These are phyloP conservation scores for Penicillium dipodomyicola DNA, from an alignment of 495 filamentous ascomycete species.

Conservation along the genomic window DNA sequence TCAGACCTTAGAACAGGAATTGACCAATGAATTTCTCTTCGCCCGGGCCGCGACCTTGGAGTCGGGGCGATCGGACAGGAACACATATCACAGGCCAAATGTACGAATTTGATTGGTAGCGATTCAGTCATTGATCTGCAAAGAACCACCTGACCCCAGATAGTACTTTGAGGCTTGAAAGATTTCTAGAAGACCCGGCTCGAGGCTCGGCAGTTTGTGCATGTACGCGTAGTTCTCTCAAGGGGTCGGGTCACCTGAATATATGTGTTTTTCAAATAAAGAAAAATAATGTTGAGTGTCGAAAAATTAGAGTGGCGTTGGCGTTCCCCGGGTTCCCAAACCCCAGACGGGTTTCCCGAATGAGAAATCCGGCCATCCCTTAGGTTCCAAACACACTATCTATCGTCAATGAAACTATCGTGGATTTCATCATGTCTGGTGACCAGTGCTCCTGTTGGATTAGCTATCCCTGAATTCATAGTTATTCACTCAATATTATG, in stretches of 20 bases:
- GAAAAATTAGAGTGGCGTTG: conserved; percentile 8
- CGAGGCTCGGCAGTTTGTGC: not conserved
- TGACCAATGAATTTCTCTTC: conserved; percentile 5
- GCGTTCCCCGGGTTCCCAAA: conserved; percentile 4
- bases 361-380: conserved; percentile 9
- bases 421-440: conserved; percentile 1
- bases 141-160: conserved; percentile 6
- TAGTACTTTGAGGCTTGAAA: conserved; percentile 1
- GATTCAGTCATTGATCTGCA: conserved; percentile 4
- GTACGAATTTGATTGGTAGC: not conserved
- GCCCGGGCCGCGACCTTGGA: not conserved
- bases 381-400: not conserved
- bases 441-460: not conserved
- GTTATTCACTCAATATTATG: not conserved
- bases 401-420: not conserved
- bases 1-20: not conserved
- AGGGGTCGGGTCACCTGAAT: conserved; percentile 2
- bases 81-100: conserved; percentile 1
- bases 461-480: not conserved
- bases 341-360: conserved; percentile 10
- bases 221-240: not conserved
- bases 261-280: not conserved
- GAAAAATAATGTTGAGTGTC: not conserved
- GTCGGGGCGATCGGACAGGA: conserved; percentile 7
- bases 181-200: conserved; percentile 6